These are phyloP conservation scores for Hypholoma fasciculare DNA, from an alignment of 768 basidiomycete species.

Conservation along the genomic window DNA sequence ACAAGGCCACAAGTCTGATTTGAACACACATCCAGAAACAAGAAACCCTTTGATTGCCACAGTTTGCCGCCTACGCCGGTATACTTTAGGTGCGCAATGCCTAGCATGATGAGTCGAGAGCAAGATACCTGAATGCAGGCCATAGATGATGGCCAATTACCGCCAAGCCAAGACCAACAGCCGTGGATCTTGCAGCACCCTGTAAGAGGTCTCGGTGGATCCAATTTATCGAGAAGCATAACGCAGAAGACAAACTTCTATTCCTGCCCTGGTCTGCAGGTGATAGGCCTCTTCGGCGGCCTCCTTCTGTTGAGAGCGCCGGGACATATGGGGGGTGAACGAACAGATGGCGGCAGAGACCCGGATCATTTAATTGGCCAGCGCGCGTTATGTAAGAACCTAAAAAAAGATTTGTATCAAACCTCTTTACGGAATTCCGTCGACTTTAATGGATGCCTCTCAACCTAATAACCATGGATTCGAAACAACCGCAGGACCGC, in stretches of 20 bases:
- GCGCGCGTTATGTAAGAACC: background rate
- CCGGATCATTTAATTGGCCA: background rate
- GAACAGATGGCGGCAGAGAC: background rate
- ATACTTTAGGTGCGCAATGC: background rate
- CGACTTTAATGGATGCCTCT: background rate
- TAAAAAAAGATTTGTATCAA: too few relatives aligned
- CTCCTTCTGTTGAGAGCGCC: constrained; percentile 39
- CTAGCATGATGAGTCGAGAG: background rate
- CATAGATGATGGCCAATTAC: constrained; percentile 69
- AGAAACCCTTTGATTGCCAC: constrained; percentile 81
- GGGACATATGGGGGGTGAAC: constrained; percentile 21
- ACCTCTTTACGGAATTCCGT: too few relatives aligned
- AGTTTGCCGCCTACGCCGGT: constrained; percentile 62
- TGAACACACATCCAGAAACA: constrained; percentile 62
- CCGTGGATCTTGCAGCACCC: constrained; percentile 55
- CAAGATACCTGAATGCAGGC: constrained; percentile 65
- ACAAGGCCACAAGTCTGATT: background rate
- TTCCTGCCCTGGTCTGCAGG: constrained; percentile 59
- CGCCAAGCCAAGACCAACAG: constrained; percentile 58
- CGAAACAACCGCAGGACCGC: background rate
- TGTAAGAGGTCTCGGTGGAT: constrained; percentile 22
- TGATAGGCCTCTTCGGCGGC: constrained; percentile 60
- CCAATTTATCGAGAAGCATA: constrained; percentile 10
- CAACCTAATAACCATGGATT: background rate
- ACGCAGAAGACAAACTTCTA: constrained; percentile 44